Base-by-base conservation (phyloP, 441 rosid genomes). In the Kokia cookei region DNA sequence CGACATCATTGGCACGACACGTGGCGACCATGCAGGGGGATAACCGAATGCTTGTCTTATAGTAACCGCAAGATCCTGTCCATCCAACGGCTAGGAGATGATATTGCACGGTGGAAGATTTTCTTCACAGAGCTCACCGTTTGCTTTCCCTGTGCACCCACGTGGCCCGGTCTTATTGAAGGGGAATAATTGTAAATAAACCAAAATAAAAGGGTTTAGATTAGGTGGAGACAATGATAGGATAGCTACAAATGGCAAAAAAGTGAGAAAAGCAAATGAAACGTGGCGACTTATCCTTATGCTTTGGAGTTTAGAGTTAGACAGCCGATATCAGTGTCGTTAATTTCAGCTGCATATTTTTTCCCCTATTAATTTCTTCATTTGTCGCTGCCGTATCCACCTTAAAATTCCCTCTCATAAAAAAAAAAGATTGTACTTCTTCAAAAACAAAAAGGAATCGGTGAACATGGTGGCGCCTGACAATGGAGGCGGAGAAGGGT, bases 401-500 rank as follows among this genome's bases (percentile, higher is more conserved):
- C 35, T 29, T 19, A 32, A 71, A 24, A 22, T 35, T 32, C 62
- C 29, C 57, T 48, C 2, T 6, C 3, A 0, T 0, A 4, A 19
- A 4, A 15, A 5, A 2, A 0, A 12, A 12, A 57, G 19, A 22
- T 48, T 26, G 45, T 42, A 9, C 45, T 42, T 42, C 27, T 22
- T 43, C 54, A 12, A 43, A 42, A 64, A 40, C 19, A 15, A 50
- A n/a, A n/a, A 5, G 12, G 26, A 24, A 26, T 22, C 48, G 17
- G 29, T 57, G 43, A 26, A 71, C 48, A 71, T 43, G 66, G 55
- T 59, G 53, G 57, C 26, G 15, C 57, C 74, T 4, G 35, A 61
- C 12, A 70, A n/a, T 29, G 63, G 71, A 57, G 76, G 40, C 11
- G 69, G 69, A 72, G 68, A 32, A 45, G 76, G 67, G 15, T 42